These are phyloP conservation scores for Wilcoxina mikolae DNA, from an alignment of 495 filamentous ascomycete species.

Conservation along the genomic window DNA sequence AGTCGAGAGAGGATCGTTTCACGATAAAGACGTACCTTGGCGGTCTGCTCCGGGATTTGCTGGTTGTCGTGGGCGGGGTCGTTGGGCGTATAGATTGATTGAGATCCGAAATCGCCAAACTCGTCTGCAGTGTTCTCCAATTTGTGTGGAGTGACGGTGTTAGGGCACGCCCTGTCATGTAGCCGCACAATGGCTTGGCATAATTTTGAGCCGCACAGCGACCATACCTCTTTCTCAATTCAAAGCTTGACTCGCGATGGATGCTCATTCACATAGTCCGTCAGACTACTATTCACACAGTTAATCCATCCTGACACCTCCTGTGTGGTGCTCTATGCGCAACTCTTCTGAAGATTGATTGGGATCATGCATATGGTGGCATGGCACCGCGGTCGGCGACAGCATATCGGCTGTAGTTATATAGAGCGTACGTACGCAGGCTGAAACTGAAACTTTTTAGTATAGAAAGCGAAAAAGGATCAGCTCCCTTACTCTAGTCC, in stretches of 20 bases:
- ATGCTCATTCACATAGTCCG: not conserved
- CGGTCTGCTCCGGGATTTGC: conserved; percentile 3
- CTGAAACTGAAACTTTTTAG: too few species aligned
- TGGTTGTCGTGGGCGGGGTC: conserved; percentile 3
- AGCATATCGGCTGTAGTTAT: too few species aligned
- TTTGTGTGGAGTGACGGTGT: not conserved
- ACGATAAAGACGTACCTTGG: conserved; percentile 3
- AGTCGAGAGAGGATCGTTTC: too few species aligned
- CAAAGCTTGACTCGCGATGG: not conserved
- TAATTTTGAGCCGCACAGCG: not conserved
- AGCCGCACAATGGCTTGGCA: not conserved
- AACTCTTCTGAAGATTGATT: too few species aligned
- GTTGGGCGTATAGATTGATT: not conserved
- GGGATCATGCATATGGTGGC: too few species aligned
- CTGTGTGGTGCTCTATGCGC: not conserved
- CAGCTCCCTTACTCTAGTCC: too few species aligned
- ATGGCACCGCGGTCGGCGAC: too few species aligned
- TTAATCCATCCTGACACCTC: not conserved
- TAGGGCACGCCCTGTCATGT: not conserved
- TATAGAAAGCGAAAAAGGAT: too few species aligned
- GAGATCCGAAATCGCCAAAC: not conserved
- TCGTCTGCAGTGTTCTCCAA: not conserved
- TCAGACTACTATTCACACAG: not conserved
- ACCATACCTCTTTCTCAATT: not conserved
- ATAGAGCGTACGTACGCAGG: too few species aligned